phyloP scores from a whole-genome alignment of 768 basidiomycete species.

The Hericium alpestre region DNA sequence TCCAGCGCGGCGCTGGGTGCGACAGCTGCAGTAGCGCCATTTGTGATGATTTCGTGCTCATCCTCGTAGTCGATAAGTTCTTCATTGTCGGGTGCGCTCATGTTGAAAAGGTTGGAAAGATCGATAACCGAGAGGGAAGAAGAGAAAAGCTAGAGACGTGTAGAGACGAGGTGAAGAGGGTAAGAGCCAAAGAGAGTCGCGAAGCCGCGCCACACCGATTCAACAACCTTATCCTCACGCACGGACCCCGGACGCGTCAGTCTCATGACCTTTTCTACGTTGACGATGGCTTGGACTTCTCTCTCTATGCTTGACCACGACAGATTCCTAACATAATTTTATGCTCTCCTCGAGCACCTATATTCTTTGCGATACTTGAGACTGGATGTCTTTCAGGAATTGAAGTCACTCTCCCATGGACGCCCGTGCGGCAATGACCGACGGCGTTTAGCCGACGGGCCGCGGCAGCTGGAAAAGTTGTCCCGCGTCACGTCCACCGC shows the following conservation, averaged over 20 bases:
- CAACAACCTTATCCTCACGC: slow-evolving; percentile 1
- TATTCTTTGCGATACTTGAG: neutral
- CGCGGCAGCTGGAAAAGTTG: no score
- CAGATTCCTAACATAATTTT: no score
- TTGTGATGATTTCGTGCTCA: slow-evolving; percentile 69
- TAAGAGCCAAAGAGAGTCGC: slow-evolving; percentile 16
- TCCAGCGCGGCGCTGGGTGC: slow-evolving; percentile 33
- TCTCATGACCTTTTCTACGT: neutral
- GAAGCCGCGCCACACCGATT: slow-evolving; percentile 8
- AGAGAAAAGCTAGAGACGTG: slow-evolving; percentile 20
- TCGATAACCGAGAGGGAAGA: slow-evolving; percentile 18
- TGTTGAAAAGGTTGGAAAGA: slow-evolving; percentile 22
- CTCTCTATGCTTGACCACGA: no score
- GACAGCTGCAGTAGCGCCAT: slow-evolving; percentile 37
- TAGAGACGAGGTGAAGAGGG: slow-evolving; percentile 7
- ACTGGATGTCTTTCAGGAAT: no score
- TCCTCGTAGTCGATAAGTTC: slow-evolving; percentile 94
- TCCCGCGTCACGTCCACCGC: no score
- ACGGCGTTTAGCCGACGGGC: no score
- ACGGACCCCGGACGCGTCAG: slow-evolving; percentile 1
- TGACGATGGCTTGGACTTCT: neutral
- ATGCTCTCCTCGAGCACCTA: no score
- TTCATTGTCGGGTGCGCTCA: slow-evolving; percentile 81
- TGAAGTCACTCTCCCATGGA: no score
- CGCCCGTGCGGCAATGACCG: no score